Percentiles rank a stretch among this genome's conserved stretches.
Evolutionary conservation across 108 stramenopile species (phyloP).

Genomic region (Mediolabrus comicus): DNA sequence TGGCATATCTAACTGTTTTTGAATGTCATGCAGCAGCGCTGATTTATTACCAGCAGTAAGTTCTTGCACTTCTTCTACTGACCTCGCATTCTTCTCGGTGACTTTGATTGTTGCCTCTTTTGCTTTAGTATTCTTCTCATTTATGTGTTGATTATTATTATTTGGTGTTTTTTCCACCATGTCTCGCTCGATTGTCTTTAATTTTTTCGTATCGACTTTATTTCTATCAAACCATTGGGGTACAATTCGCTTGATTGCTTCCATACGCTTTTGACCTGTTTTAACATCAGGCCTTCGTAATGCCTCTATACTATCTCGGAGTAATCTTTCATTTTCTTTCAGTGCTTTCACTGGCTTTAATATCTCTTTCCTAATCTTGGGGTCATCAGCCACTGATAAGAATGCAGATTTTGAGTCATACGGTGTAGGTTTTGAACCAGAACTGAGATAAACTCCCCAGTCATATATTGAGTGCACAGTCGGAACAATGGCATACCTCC

Average conservation of each 20-base stretch:
- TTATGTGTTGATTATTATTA: not conserved
- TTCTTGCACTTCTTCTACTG: not conserved
- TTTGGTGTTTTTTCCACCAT: not conserved
- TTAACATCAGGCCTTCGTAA: constrained; percentile 14
- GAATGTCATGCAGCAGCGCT: constrained; percentile 20
- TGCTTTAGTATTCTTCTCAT: not conserved
- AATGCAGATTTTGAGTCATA: not conserved
- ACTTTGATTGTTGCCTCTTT: not conserved
- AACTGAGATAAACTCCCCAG: constrained; percentile 12
- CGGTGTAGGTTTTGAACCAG: constrained; percentile 1
- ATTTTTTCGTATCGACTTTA: not conserved
- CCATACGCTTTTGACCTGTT: constrained; percentile 13
- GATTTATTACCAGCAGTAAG: not conserved
- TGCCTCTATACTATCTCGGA: constrained; percentile 25
- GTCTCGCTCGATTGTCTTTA: not conserved
- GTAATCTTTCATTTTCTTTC: constrained; percentile 36
- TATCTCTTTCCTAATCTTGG: constrained; percentile 18
- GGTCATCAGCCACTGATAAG: constrained; percentile 21
- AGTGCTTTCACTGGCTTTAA: constrained; percentile 22
- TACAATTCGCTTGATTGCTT: constrained; percentile 31
- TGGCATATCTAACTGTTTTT: constrained; percentile 25
- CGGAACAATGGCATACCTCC: constrained; percentile 25
- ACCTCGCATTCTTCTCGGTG: not conserved
- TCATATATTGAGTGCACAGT: constrained; percentile 10
- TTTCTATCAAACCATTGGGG: constrained; percentile 42